phyloP scores from a whole-genome alignment of 2,329 filamentous ascomycete species.

The Chaetomium sp. region DNA sequence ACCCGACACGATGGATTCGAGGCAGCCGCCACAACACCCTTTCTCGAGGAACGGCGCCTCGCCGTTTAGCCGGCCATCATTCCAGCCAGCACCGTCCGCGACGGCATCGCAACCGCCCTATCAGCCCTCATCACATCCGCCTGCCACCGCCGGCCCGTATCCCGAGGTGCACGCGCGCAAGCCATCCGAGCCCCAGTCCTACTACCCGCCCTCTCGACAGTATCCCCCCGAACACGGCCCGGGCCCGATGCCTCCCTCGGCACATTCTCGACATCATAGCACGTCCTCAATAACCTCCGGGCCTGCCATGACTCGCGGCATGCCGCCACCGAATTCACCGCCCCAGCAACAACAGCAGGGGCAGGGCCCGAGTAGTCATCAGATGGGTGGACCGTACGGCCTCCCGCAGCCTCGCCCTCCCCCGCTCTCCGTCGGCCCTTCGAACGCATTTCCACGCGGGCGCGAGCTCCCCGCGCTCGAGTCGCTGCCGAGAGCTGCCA shows the following conservation, averaged over 20 bases:
- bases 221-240: conserved; percentile 40
- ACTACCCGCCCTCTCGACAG: conserved; percentile 43
- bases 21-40: conserved; percentile 41
- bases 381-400: conserved; percentile 45
- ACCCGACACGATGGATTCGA: conserved; percentile 40
- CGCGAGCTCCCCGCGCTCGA: conserved; percentile 58
- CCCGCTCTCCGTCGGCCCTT: conserved; percentile 47
- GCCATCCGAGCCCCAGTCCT: conserved; percentile 48
- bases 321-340: conserved; percentile 52
- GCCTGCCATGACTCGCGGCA: conserved; percentile 44
- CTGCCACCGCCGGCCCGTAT: conserved; percentile 36
- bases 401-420: conserved; percentile 52
- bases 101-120: conserved; percentile 31
- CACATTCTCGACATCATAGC: conserved; percentile 49
- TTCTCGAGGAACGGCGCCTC: conserved; percentile 42
- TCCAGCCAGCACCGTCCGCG: conserved; percentile 31
- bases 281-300: conserved; percentile 49
- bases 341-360: conserved; percentile 36
- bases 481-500: conserved; percentile 51
- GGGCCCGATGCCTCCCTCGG: conserved; percentile 37
- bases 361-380: conserved; percentile 36
- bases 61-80: conserved; percentile 39
- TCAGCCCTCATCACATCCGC: conserved; percentile 22
- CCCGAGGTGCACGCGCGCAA: conserved; percentile 42
- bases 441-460: conserved; percentile 50